These are phyloP conservation scores for Orbilia ellipsospora DNA, from an alignment of 2,329 filamentous ascomycete genomes.

Conservation along the genomic window DNA sequence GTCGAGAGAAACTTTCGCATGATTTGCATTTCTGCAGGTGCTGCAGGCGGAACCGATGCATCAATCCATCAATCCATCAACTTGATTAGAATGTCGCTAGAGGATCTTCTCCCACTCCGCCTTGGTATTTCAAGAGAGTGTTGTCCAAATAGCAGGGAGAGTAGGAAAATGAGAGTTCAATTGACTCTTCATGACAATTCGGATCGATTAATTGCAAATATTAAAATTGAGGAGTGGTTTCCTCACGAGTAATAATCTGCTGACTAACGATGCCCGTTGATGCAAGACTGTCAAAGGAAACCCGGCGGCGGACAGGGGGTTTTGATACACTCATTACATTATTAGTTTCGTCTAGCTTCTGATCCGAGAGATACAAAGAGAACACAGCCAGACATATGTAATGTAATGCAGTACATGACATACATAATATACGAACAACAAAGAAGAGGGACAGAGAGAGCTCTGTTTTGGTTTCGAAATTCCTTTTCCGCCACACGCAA, in stretches of 20 bases:
- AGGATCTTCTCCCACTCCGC: neutral
- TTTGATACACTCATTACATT: neutral
- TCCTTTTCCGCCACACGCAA: neutral
- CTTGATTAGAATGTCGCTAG: constrained; percentile 7
- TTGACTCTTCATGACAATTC: too few species aligned
- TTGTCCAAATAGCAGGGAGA: too few species aligned
- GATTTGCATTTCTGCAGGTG: constrained; percentile 8
- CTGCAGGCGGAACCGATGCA: constrained; percentile 51
- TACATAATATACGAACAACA: neutral
- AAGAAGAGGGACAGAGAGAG: constrained; percentile 3
- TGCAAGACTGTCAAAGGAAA: neutral
- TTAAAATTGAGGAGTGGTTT: too few species aligned
- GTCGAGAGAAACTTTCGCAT: constrained; percentile 26
- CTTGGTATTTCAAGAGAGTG: neutral
- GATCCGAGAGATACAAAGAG: too few species aligned
- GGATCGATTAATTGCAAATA: too few species aligned
- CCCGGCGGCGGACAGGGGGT: neutral
- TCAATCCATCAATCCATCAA: too few species aligned
- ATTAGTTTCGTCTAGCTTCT: too few species aligned
- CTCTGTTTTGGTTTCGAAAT: constrained; percentile 21
- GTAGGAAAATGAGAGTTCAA: too few species aligned
- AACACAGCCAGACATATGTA: too few species aligned
- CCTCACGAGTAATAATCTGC: too few species aligned
- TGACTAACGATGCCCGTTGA: too few species aligned
- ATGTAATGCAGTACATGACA: too few species aligned